Conservation (phyloP, 2,329 filamentous ascomycete species). For the Tolypocladium tropicale region DNA sequence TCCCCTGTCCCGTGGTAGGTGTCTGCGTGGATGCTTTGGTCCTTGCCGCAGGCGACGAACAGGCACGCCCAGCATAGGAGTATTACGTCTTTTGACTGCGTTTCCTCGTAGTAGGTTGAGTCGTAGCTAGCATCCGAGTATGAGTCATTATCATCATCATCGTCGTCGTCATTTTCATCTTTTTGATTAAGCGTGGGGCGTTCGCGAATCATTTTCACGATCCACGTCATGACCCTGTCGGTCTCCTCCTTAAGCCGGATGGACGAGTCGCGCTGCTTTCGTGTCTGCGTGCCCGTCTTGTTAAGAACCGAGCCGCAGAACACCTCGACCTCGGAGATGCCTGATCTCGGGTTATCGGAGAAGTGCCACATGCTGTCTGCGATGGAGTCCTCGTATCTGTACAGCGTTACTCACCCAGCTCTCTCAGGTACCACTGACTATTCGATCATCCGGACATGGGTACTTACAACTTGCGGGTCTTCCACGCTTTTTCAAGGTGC, state of each 20-base stretch:
- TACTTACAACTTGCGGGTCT: conserved; percentile 36
- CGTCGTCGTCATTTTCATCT: background rate
- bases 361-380: conserved; percentile 29
- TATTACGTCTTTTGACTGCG: conserved; percentile 13
- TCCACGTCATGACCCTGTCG: conserved; percentile 32
- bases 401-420: conserved; percentile 1
- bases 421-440: no score
- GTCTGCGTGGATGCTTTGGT: background rate
- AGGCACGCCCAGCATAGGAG: conserved; percentile 26
- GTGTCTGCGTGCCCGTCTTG: conserved; percentile 35
- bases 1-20: conserved; percentile 7
- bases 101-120: conserved; percentile 1
- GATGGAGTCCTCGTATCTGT: conserved; percentile 36
- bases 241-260: conserved; percentile 41
- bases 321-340: conserved; percentile 40
- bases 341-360: conserved; percentile 32
- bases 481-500: conserved; percentile 26
- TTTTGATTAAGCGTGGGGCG: no score
- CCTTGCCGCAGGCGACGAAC: conserved; percentile 13
- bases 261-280: conserved; percentile 40
- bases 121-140: background rate
- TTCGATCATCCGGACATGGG: conserved; percentile 11
- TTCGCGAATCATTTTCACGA: conserved; percentile 21
- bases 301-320: conserved; percentile 48
- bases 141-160: conserved; percentile 3